Conservation (phyloP, 2,329 filamentous ascomycete species). For the Phyllosticta citribraziliensis region DNA sequence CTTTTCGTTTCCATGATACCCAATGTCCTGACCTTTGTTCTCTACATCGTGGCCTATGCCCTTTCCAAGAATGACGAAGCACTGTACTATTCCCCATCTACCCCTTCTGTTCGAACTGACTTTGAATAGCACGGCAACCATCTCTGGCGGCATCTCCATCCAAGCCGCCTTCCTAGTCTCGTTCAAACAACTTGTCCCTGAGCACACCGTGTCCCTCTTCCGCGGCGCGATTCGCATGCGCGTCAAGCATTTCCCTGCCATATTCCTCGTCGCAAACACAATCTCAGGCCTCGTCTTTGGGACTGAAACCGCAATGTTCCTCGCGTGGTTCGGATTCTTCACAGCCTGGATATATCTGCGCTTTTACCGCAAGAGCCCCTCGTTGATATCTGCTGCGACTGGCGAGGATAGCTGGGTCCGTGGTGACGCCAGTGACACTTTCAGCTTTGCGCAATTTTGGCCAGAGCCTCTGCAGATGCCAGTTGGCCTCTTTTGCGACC, state of each 20-base stretch:
- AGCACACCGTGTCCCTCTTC: constrained; percentile 92
- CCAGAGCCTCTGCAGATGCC: constrained; percentile 72
- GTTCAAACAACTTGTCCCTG: constrained; percentile 94
- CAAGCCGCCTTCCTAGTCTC: constrained; percentile 92
- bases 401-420: constrained; percentile 50
- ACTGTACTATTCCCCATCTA: constrained; percentile 46
- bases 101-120: constrained; percentile 11
- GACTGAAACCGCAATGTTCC: constrained; percentile 67
- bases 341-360: constrained; percentile 92
- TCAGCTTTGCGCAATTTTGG: constrained; percentile 93
- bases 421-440: constrained; percentile 92
- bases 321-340: constrained; percentile 72
- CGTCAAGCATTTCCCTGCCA: constrained; percentile 70
- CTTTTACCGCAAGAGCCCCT: constrained; percentile 74
- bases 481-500: constrained; percentile 62
- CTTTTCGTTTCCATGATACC: constrained; percentile 68
- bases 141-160: constrained; percentile 79
- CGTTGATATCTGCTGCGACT: constrained; percentile 44
- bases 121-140: constrained; percentile 55
- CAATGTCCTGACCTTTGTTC: constrained; percentile 63
- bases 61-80: constrained; percentile 57
- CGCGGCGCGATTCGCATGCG: constrained; percentile 80
- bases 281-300: constrained; percentile 55
- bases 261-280: constrained; percentile 62
- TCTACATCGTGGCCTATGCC: constrained; percentile 65